phyloP scores from a whole-genome alignment of 2,329 filamentous ascomycete genomes.

The Mariannaea sp. region DNA sequence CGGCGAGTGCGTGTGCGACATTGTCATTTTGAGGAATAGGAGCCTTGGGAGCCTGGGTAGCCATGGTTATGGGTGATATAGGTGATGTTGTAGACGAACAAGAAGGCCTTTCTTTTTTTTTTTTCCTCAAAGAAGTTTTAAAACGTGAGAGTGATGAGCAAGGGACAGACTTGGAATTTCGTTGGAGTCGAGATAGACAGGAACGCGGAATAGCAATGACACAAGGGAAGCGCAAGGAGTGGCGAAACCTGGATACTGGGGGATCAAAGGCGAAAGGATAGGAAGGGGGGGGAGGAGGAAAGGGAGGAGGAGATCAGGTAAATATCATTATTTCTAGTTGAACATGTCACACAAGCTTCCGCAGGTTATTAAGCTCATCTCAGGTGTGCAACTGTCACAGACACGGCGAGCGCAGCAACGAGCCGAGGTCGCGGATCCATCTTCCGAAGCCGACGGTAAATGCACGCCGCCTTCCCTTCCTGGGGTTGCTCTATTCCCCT shows the following conservation, averaged over 20 bases:
- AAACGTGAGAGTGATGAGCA: background rate
- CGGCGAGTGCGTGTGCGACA: conserved; percentile 91
- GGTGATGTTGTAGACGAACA: conserved; percentile 3
- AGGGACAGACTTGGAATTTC: background rate
- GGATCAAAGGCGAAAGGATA: too few relatives aligned
- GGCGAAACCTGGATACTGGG: conserved; percentile 5
- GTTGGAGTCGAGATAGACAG: conserved; percentile 2
- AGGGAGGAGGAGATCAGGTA: conserved; percentile 4
- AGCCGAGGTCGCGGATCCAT: conserved; percentile 24
- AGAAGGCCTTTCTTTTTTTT: too few relatives aligned
- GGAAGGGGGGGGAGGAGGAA: conserved; percentile 10
- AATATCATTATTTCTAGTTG: background rate
- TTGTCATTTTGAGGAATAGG: conserved; percentile 89
- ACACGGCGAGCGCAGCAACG: conserved; percentile 13
- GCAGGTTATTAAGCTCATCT: conserved; percentile 14
- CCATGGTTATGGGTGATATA: conserved; percentile 26
- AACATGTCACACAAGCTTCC: background rate
- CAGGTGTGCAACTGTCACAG: conserved; percentile 19
- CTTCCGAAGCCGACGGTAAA: conserved; percentile 18
- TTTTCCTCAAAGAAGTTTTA: background rate
- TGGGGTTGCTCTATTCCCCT: conserved; percentile 3
- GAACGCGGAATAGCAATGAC: background rate
- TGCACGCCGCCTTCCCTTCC: conserved; percentile 18
- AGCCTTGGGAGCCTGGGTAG: conserved; percentile 56
- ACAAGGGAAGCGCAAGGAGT: conserved; percentile 7